Percentiles rank a stretch among this genome's conserved stretches.
These are phyloP conservation scores for Hevea brasiliensis DNA, from an alignment of 345 rosid species.

Conservation along the genomic window DNA sequence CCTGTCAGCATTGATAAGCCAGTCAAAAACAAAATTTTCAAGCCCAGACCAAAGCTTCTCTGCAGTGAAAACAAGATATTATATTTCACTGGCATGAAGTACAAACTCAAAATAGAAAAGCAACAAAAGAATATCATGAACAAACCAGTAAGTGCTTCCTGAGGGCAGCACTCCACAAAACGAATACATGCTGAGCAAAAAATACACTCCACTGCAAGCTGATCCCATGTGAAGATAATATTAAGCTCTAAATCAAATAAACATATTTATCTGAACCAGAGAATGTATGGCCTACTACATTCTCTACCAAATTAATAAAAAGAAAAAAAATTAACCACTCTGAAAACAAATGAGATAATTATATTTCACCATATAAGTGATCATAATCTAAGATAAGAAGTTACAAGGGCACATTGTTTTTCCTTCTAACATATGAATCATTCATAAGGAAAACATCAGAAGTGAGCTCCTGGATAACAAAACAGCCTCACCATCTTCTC, in stretches of 20 bases:
- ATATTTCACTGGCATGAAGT: constrained; percentile 15
- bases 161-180: constrained; percentile 96
- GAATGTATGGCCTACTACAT: neutral
- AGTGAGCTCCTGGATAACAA: neutral
- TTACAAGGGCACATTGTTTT: neutral
- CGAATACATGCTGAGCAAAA: constrained; percentile 99
- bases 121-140: constrained; percentile 23
- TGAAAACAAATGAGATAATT: neutral
- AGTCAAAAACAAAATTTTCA: constrained; percentile 96
- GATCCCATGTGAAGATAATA: constrained; percentile 31
- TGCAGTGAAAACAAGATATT: constrained; percentile 41
- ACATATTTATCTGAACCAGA: neutral
- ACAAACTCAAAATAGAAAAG: constrained; percentile 24
- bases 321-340: neutral
- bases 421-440: neutral
- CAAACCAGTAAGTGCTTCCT: constrained; percentile 95
- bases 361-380: neutral
- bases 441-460: neutral
- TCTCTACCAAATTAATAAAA: neutral
- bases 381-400: neutral
- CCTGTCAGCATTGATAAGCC: constrained; percentile 99
- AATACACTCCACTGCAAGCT: constrained; percentile 99
- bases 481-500: neutral
- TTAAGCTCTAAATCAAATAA: constrained; percentile 19
- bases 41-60: constrained; percentile 99